Evolutionary conservation across 1,284 basidiomycete species (phyloP).

Genomic region (Ustilago crameri): DNA sequence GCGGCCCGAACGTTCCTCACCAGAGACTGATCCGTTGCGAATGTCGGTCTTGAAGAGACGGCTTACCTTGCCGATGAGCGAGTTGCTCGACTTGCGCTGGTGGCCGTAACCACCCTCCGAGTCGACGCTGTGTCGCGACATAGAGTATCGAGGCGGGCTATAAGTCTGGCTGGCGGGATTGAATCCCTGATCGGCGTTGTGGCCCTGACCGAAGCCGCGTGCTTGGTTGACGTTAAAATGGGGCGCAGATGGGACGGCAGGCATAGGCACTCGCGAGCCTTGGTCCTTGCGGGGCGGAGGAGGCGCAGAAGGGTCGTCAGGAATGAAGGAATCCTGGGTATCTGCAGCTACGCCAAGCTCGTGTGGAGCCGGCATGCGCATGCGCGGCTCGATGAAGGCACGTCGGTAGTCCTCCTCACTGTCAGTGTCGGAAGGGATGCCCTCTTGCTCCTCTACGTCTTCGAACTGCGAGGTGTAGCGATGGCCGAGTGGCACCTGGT

Average conservation of each 20-base stretch:
- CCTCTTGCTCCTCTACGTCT: conserved; percentile 55
- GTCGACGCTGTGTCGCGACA: conserved; percentile 37
- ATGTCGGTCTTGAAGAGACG: conserved; percentile 66
- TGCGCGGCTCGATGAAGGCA: conserved; percentile 49
- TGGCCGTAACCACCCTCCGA: conserved; percentile 41
- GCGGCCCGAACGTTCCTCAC: conserved; percentile 23
- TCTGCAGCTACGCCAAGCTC: conserved; percentile 43
- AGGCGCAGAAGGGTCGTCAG: conserved; percentile 13
- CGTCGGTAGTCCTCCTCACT: conserved; percentile 52
- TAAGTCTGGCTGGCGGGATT: conserved; percentile 12
- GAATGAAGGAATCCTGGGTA: conserved; percentile 45
- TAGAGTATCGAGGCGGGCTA: conserved; percentile 36
- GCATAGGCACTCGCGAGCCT: conserved; percentile 35
- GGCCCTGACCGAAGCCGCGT: conserved; percentile 34
- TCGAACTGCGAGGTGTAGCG: conserved; percentile 54
- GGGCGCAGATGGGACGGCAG: conserved; percentile 55
- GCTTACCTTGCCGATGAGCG: conserved; percentile 61
- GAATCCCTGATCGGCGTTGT: conserved; percentile 29
- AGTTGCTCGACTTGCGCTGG: conserved; percentile 48
- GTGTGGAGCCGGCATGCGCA: conserved; percentile 49
- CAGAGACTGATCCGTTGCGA: conserved; percentile 14
- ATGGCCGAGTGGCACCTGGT: conserved; percentile 36
- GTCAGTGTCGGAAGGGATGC: conserved; percentile 50
- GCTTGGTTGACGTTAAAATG: conserved; percentile 50
- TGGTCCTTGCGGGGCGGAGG: conserved; percentile 34